Base-by-base conservation (phyloP, 2,329 filamentous ascomycete species). In the Tolypocladium endophyticum region DNA sequence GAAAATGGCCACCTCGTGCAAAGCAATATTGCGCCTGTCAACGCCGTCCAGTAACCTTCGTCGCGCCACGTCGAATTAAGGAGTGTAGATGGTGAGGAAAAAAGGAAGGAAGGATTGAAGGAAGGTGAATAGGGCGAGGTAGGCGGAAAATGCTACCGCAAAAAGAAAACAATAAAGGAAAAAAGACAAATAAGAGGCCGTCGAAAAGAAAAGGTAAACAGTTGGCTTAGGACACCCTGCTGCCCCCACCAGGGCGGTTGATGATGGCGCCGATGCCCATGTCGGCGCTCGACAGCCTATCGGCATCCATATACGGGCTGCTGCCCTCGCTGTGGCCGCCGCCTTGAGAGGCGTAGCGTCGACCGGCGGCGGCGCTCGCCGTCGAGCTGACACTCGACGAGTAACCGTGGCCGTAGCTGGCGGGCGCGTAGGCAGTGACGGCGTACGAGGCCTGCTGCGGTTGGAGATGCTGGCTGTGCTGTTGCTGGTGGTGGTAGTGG, bases 191-290 rank as follows among this genome's bases (percentile, higher is more conserved):
- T 45, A 12, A 20, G 52, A 33, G 57, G 55, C 23, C 9, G 43
- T 1, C 7, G 23, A 43, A 58, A 12, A 14, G 39, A 43, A 50
- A 18, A 18, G 59, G n/a, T 7, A 18, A 47, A n/a, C 11, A 5
- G 16, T 4, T 4, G 4, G 50, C 55, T 64, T 58, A 59, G 33
- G 43, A 36, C 16, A 54, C 28, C 36, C 59, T 60, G 68, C 43
- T 67, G 36, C 68, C 66, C 41, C 71, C 68, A 11, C 70, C 68
- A 18, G 78, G 74, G 30, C 80, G 76, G 70, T 85, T 83, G 64
- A 86, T 82, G 61, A 86, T 79, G 57, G 80, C 75, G 57, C 80
- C 79, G 65, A 87, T 85, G 30, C 81, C 82, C 82, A 86, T 85
- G 65, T 85, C 83, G 56, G 80, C 79, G 63, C 80, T 81, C 7